Conservation (phyloP, 2,329 filamentous ascomycete species). For the Penicillium glabrum region DNA sequence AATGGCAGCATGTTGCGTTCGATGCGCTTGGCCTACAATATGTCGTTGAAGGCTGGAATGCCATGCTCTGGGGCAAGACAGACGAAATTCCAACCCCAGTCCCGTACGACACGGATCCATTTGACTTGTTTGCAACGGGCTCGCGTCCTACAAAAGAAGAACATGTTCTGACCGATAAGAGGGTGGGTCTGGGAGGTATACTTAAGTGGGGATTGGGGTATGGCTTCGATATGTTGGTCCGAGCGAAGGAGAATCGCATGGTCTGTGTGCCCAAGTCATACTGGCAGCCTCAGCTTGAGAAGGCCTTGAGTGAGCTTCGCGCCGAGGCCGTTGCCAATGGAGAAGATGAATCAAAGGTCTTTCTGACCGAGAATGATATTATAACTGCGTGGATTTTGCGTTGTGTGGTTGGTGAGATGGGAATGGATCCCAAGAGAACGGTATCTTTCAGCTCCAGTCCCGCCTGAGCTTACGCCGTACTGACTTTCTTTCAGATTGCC, state of each 20-base stretch:
- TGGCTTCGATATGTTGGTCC: constrained; percentile 15
- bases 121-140: constrained; percentile 7
- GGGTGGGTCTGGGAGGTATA: constrained; percentile 11
- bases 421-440: constrained; percentile 3
- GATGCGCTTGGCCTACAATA: constrained; percentile 19
- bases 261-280: constrained; percentile 15
- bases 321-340: constrained; percentile 8
- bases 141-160: background rate
- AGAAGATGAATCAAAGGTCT: constrained; percentile 10
- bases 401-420: constrained; percentile 12
- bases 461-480: background rate
- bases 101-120: constrained; percentile 7
- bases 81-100: constrained; percentile 9
- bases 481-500: constrained; percentile 6
- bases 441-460: background rate
- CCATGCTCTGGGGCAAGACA: constrained; percentile 15
- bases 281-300: constrained; percentile 15
- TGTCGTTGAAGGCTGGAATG: constrained; percentile 15
- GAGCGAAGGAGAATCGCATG: constrained; percentile 20
- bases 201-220: constrained; percentile 17
- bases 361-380: constrained; percentile 18
- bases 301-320: constrained; percentile 13
- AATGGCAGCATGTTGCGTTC: constrained; percentile 21
- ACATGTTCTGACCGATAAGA: background rate
- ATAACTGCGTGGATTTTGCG: constrained; percentile 18